Evolutionary conservation across 2,329 filamentous ascomycete species (phyloP).

Genomic region (Epichloe brachyelytri): DNA sequence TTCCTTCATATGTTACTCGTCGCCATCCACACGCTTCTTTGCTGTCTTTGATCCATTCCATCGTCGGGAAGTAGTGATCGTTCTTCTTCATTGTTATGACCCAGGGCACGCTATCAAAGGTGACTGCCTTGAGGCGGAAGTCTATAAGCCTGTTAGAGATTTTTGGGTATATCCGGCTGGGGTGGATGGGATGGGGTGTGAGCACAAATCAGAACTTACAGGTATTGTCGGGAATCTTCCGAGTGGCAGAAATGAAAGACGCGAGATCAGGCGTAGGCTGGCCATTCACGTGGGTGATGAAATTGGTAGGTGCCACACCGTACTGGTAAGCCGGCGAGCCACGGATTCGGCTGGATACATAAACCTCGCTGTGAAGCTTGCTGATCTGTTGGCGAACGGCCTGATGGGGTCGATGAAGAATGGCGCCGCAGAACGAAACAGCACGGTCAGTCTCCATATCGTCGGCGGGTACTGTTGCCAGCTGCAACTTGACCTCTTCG

Average conservation of each 20-base stretch:
- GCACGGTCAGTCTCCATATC: slow-evolving; percentile 88
- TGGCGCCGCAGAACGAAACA: slow-evolving; percentile 88
- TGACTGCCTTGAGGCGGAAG: slow-evolving; percentile 93
- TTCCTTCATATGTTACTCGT: slow-evolving; percentile 48
- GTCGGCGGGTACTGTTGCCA: slow-evolving; percentile 77
- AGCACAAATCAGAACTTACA: slow-evolving; percentile 37
- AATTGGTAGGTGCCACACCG: slow-evolving; percentile 89
- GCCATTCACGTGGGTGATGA: slow-evolving; percentile 92
- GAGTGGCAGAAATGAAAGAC: slow-evolving; percentile 66
- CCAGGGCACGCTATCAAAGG: slow-evolving; percentile 97
- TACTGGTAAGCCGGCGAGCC: slow-evolving; percentile 82
- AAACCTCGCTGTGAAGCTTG: slow-evolving; percentile 91
- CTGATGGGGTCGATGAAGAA: slow-evolving; percentile 86
- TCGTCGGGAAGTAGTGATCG: slow-evolving; percentile 79
- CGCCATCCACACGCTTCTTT: slow-evolving; percentile 48
- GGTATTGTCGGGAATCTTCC: slow-evolving; percentile 87
- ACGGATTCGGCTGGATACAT: slow-evolving; percentile 76
- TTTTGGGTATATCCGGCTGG: not conserved
- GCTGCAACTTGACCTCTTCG: slow-evolving; percentile 59
- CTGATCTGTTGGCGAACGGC: slow-evolving; percentile 95
- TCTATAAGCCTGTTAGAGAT: slow-evolving; percentile 36
- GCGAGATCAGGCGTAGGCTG: slow-evolving; percentile 71
- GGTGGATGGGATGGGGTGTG: not conserved
- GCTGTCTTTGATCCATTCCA: slow-evolving; percentile 55
- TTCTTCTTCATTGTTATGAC: slow-evolving; percentile 99